phyloP scores from a whole-genome alignment of 805 yeast species.

The Maudiozyma serrabonitensis region DNA sequence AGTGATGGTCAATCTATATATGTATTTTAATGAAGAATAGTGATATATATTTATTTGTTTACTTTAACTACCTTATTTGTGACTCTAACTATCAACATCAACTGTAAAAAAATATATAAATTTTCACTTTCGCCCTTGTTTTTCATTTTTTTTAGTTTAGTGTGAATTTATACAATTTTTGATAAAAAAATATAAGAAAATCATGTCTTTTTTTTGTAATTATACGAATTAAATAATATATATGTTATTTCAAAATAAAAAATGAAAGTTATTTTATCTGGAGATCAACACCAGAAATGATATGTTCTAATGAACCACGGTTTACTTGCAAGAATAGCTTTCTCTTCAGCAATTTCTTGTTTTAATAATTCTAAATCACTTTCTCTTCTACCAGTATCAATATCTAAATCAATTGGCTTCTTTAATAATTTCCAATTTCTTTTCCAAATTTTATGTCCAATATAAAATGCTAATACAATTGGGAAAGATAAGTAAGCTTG shows the following conservation, averaged over 20 bases:
- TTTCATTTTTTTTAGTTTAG: too few relatives aligned
- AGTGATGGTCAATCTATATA: too few relatives aligned
- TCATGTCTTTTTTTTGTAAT: neutral
- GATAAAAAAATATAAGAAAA: too few relatives aligned
- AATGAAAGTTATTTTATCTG: neutral
- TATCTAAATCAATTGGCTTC: slow-evolving; percentile 43
- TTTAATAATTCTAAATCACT: slow-evolving; percentile 43
- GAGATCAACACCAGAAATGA: slow-evolving; percentile 38
- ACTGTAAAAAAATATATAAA: too few relatives aligned
- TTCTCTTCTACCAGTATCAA: slow-evolving; percentile 54
- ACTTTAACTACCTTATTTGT: too few relatives aligned
- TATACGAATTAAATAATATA: neutral
- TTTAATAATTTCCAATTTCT: slow-evolving; percentile 34
- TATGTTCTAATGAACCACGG: slow-evolving; percentile 39
- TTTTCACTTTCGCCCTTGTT: too few relatives aligned
- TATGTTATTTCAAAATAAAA: neutral
- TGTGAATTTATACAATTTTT: too few relatives aligned
- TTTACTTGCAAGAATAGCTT: slow-evolving; percentile 32
- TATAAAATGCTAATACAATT: slow-evolving; percentile 45
- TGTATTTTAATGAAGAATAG: too few relatives aligned
- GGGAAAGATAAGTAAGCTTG: slow-evolving; percentile 56
- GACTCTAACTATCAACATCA: too few relatives aligned
- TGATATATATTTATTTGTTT: too few relatives aligned
- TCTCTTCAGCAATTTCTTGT: slow-evolving; percentile 46
- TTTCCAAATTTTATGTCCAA: slow-evolving; percentile 49